phyloP scores from a whole-genome alignment of 2,329 filamentous ascomycete genomes.

The Penicillium sp. region DNA sequence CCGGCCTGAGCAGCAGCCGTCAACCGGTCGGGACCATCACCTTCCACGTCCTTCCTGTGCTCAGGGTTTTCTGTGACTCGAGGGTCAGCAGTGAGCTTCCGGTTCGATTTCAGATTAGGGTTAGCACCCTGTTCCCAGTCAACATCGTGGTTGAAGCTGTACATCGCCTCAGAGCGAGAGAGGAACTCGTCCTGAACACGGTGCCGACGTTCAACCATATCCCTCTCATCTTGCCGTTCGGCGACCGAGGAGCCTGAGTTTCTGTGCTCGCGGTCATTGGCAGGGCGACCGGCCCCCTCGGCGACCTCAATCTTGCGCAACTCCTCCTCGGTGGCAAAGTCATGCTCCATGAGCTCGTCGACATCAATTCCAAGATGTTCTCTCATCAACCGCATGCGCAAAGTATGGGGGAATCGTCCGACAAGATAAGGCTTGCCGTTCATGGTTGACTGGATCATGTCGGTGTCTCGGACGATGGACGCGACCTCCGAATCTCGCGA shows the following conservation, averaged over 20 bases:
- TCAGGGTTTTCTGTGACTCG: slow-evolving; percentile 62
- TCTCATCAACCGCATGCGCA: slow-evolving; percentile 91
- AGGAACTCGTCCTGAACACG: slow-evolving; percentile 59
- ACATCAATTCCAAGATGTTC: slow-evolving; percentile 96
- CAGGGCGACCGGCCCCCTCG: slow-evolving; percentile 42
- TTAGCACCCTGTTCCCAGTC: slow-evolving; percentile 63
- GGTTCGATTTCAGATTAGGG: slow-evolving; percentile 57
- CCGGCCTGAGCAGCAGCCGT: slow-evolving; percentile 64
- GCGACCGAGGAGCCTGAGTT: slow-evolving; percentile 35
- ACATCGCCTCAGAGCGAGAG: slow-evolving; percentile 56
- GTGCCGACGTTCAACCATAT: slow-evolving; percentile 46
- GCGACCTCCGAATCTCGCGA: slow-evolving; percentile 90
- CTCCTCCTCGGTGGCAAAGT: slow-evolving; percentile 68
- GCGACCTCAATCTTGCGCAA: slow-evolving; percentile 61
- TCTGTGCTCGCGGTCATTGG: slow-evolving; percentile 21
- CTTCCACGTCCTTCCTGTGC: slow-evolving; percentile 75
- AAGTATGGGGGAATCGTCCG: slow-evolving; percentile 86
- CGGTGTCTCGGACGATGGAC: slow-evolving; percentile 85
- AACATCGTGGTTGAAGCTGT: slow-evolving; percentile 77
- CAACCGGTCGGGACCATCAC: slow-evolving; percentile 76
- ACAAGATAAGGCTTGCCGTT: slow-evolving; percentile 85
- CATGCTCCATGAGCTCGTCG: slow-evolving; percentile 82
- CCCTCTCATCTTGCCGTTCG: slow-evolving; percentile 43
- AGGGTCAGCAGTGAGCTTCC: slow-evolving; percentile 58
- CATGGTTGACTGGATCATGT: slow-evolving; percentile 92